Conservation (phyloP, 768 basidiomycete species). For the Coprinopsis marcescibilis region DNA sequence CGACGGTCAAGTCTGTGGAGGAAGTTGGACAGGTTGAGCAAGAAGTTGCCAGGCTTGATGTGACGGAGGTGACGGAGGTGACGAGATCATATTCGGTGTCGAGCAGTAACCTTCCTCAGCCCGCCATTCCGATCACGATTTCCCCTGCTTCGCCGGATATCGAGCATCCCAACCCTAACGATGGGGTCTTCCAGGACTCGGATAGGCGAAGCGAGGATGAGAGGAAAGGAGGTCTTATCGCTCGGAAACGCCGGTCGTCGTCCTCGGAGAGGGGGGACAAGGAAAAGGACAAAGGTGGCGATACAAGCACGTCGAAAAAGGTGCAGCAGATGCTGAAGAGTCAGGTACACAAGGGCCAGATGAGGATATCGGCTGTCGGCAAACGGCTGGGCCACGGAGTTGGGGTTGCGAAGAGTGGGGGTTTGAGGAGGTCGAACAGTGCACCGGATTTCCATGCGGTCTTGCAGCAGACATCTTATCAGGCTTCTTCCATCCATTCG, state of each 20-base stretch:
- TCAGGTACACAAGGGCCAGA: conserved; percentile 68
- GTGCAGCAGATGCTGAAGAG: conserved; percentile 71
- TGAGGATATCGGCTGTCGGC: conserved; percentile 69
- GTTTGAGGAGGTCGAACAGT: conserved; percentile 55
- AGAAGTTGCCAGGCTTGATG: conserved; percentile 4
- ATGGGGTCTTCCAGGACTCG: too few relatives aligned
- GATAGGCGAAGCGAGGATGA: conserved; percentile 13
- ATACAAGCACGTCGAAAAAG: conserved; percentile 61
- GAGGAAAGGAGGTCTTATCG: too few relatives aligned
- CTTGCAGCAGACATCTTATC: conserved; percentile 52
- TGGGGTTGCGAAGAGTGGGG: conserved; percentile 32
- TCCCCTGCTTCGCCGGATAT: conserved; percentile 57
- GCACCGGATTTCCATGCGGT: conserved; percentile 73
- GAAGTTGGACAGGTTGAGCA: neutral
- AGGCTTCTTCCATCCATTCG: conserved; percentile 83
- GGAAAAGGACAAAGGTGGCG: conserved; percentile 20
- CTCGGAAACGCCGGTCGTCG: conserved; percentile 5
- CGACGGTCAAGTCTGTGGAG: neutral
- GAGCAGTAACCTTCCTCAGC: conserved; percentile 13
- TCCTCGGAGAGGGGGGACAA: conserved; percentile 9
- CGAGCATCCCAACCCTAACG: too few relatives aligned
- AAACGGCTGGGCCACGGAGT: conserved; percentile 73
- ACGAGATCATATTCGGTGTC: neutral
- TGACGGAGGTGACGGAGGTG: conserved; percentile 3
- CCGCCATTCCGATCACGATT: conserved; percentile 48